Conservation (phyloP, 1,284 basidiomycete genomes). For the Mrakiaceae sp. region DNA sequence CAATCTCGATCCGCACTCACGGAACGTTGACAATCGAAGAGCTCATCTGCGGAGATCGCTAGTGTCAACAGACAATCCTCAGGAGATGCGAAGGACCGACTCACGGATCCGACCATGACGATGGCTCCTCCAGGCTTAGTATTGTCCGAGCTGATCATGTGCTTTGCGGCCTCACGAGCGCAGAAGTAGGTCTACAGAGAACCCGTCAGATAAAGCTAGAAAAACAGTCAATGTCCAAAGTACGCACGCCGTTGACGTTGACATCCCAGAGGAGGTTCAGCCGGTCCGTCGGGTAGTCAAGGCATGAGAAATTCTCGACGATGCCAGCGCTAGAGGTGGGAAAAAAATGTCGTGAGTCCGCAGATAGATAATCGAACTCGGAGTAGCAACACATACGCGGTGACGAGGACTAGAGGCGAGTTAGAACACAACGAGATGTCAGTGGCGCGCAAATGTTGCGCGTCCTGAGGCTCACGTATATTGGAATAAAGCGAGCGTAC, state of each 20-base stretch:
- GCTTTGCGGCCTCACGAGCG: conserved; percentile 74
- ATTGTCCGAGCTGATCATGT: conserved; percentile 50
- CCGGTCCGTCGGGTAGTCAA: conserved; percentile 78
- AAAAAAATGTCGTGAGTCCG: neutral
- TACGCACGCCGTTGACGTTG: conserved; percentile 71
- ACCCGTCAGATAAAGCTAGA: conserved; percentile 4
- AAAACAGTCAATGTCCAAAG: neutral
- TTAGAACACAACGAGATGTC: neutral
- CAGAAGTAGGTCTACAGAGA: conserved; percentile 58
- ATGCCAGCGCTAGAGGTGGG: conserved; percentile 46
- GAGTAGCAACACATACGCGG: conserved; percentile 38
- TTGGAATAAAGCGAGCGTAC: too few species aligned
- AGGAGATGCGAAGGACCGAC: conserved; percentile 40
- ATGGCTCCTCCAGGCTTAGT: conserved; percentile 52
- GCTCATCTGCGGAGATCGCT: conserved; percentile 16
- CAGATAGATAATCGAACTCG: too few species aligned
- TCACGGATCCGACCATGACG: conserved; percentile 79
- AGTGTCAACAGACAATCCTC: neutral
- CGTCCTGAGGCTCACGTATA: conserved; percentile 15
- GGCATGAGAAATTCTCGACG: conserved; percentile 81
- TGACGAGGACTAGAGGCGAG: conserved; percentile 45
- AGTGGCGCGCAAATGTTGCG: neutral
- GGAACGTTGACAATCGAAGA: conserved; percentile 72
- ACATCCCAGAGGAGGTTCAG: conserved; percentile 76
- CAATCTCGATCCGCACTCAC: conserved; percentile 39